Evolutionary conservation across 352 stramenopile species (phyloP), one percentile per base, ranked within the genome.

Genomic region (Phytophthora meadii): DNA sequence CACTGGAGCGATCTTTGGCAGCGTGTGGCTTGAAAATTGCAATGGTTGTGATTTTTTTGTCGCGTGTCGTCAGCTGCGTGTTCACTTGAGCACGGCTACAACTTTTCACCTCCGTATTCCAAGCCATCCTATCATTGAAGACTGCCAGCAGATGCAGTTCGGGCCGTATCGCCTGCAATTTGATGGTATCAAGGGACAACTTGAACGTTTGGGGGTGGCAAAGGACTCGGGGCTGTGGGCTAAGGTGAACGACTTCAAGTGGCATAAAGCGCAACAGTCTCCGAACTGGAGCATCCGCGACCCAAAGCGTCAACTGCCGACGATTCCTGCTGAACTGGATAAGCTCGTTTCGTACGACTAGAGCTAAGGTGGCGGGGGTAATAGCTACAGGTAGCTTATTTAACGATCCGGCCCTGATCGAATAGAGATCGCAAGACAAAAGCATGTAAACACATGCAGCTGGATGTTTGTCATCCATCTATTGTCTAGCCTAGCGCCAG

Each of bases 231-330:
- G 82, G 0, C 69, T 96, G 4, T 97, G 88, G 88, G 74, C 83
- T 12, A 90, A 97, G 53, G 91, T 97, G 50, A 94, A 97, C 54
- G 91, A 97, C 63, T 97, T 97, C 70, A 95, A 97, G 72, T 97
- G 91, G 90, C 89, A 95, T 56, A 83, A 88, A 34, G 59, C 82
- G 46, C 89, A 96, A 67, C 79, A 92, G 57, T 96, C 87, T 62
- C 90, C 90, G 5, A 89, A 97, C 63, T 97, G 90, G 90, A 81
- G 61, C 36, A 53, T 93, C 14, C 72, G 88, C 25, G 71, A 89
- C 40, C 70, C 78, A 7, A 88, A 83, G 47, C 70, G 79, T 28
- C 44, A 70, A 14, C 57, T 85, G 39, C 76, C 58, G n/a, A 34
- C 55, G 1, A 78, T 91, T 14, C 73, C 80, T 27, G 39, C 53